A percentile compares a stretch with the other conserved stretches of the same genome.
Evolutionary conservation across 345 rosid species (phyloP).

Genomic region (Euphorbia peplus): DNA sequence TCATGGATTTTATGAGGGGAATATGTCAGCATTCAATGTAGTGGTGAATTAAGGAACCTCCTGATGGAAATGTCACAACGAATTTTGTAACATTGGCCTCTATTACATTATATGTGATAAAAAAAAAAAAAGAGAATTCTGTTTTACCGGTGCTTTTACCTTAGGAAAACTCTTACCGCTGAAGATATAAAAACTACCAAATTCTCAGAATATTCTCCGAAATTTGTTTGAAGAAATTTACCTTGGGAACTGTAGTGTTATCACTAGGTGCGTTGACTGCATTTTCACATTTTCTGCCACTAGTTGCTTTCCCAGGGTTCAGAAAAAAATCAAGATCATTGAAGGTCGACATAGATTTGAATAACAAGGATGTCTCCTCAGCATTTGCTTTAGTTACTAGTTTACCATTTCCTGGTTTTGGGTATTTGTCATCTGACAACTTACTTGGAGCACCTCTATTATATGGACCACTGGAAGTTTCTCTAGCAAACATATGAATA

Average conservation of each 20-base stretch:
- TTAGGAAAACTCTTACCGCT: neutral
- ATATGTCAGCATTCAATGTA: neutral
- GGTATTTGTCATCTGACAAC: conserved; percentile 20
- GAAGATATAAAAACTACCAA: neutral
- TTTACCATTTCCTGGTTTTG: conserved; percentile 30
- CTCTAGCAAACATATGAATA: conserved; percentile 24
- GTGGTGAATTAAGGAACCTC: neutral
- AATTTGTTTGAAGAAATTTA: conserved; percentile 8
- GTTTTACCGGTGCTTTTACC: neutral
- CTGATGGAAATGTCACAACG: neutral
- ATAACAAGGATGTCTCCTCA: conserved; percentile 42
- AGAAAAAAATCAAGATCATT: conserved; percentile 85
- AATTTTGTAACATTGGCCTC: neutral
- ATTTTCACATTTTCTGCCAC: conserved; percentile 33
- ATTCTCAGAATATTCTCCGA: neutral
- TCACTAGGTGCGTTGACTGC: conserved; percentile 24
- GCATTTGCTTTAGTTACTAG: conserved; percentile 35
- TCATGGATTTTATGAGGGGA: neutral
- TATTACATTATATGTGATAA: neutral
- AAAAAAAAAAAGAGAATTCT: neutral
- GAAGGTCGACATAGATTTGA: conserved; percentile 67
- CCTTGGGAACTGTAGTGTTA: conserved; percentile 30
- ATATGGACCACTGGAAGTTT: conserved; percentile 25
- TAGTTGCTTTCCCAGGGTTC: conserved; percentile 59
- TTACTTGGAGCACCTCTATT: conserved; percentile 30